Base-by-base conservation (phyloP, 176 grass and related monocot species). In the Saccharum officinarum region DNA sequence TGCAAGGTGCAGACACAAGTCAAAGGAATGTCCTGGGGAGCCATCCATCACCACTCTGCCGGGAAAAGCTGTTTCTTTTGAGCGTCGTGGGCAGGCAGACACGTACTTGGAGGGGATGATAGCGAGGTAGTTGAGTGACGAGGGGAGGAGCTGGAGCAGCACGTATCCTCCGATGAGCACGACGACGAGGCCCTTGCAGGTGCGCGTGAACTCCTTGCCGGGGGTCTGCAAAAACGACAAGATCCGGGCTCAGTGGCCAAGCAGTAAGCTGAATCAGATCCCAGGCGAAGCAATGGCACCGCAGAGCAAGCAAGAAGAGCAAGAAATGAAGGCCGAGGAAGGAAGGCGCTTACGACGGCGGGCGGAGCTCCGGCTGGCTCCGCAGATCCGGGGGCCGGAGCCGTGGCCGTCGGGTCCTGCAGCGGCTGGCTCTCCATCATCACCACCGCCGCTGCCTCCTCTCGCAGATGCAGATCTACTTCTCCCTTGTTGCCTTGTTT, bases 111-210 rank as follows among this genome's bases (percentile, higher is more conserved):
- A 92, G 33, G 95, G 95, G 82, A 98, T 50, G 77, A 98, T 91
- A 52, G 95, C 85, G 26, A 98, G 78, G 77, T 98, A 98, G 82
- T 91, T 54, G 67, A 98, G 75, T 80, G 92, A 87, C 10, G 92
- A 61, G 2, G 95, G 95, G 36, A 98, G 40, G 22, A 98, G 84
- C 75, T 98, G 91, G 54, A 98, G 91, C 50, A 98, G 84, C 14
- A 91, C 93, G 77, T 93, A 95, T 84, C 95, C 95, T 16, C 89
- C 89, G 67, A 98, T 63, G 39, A 98, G 87, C 18, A 95, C 80
- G 52, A 95, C 91, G 66, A 87, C 89, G 39, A 94, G 92, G 75
- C 95, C 95, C 79, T 98, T 98, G 92, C 92, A 98, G 78, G 92
- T 95, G 76, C 78, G 83, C 70, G 95, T 98, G 85, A 95, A 98